Percentiles rank a stretch among this genome's conserved stretches.
phyloP scores from a whole-genome alignment of 805 yeast genomes.

The Torulaspora delbrueckii region DNA sequence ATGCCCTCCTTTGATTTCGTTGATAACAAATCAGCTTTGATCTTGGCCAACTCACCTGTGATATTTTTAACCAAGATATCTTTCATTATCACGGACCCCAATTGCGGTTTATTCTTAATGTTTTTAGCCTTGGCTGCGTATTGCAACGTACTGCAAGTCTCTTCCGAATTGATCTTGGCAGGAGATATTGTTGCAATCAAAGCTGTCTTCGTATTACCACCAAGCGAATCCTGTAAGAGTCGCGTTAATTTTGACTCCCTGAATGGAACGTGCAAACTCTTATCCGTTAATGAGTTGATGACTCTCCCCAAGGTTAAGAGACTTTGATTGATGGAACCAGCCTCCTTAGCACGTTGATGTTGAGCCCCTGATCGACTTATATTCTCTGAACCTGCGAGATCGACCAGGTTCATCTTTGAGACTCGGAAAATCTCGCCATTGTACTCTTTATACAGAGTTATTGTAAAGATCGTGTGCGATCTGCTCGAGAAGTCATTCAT shows the following conservation, averaged over 20 bases:
- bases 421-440: constrained; percentile 45
- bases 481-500: constrained; percentile 70
- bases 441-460: constrained; percentile 51
- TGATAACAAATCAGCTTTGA: constrained; percentile 55
- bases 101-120: constrained; percentile 67
- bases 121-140: constrained; percentile 85
- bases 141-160: constrained; percentile 78
- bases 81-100: constrained; percentile 55
- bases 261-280: constrained; percentile 72
- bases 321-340: constrained; percentile 89
- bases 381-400: constrained; percentile 93
- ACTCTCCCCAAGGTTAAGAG: constrained; percentile 84
- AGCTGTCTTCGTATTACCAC: constrained; percentile 84
- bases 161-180: constrained; percentile 69
- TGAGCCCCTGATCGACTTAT: constrained; percentile 83
- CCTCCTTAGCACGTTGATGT: constrained; percentile 83
- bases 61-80: constrained; percentile 44
- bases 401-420: constrained; percentile 82
- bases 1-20: constrained; percentile 62
- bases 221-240: constrained; percentile 72
- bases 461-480: constrained; percentile 72
- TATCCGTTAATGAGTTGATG: constrained; percentile 66
- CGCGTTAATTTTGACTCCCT: constrained; percentile 76
- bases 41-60: constrained; percentile 45
- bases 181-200: constrained; percentile 86